Conservation (phyloP, 192 early-diverging fungal genomes). For the Mortierella hygrophila region DNA sequence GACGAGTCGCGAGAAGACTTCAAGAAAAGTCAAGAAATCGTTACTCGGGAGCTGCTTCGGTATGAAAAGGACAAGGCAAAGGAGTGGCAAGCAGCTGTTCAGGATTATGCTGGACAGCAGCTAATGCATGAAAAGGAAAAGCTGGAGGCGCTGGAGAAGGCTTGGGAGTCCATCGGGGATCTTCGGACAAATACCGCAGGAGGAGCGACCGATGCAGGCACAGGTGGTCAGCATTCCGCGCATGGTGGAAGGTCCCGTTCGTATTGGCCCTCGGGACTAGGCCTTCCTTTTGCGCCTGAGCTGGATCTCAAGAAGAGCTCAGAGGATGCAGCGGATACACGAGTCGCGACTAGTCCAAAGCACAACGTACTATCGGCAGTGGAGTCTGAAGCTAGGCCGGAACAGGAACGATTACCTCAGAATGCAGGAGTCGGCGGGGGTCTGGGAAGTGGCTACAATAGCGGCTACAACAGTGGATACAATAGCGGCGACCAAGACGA, state of each 20-base stretch:
- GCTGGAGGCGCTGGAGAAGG: slow-evolving; percentile 57
- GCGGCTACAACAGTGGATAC: slow-evolving; percentile 47
- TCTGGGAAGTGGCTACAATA: slow-evolving; percentile 22
- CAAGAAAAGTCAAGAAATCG: slow-evolving; percentile 54
- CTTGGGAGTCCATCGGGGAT: slow-evolving; percentile 40
- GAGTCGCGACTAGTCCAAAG: background rate
- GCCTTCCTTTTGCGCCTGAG: slow-evolving; percentile 39
- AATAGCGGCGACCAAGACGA: slow-evolving; percentile 54
- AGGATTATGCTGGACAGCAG: slow-evolving; percentile 52
- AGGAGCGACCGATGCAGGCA: background rate
- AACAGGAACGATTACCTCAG: slow-evolving; percentile 36
- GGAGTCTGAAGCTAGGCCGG: background rate
- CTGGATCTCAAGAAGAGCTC: background rate
- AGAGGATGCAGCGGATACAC: background rate
- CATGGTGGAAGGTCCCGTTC: slow-evolving; percentile 24
- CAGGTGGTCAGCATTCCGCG: background rate
- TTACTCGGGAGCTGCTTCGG: slow-evolving; percentile 58
- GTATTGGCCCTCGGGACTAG: slow-evolving; percentile 49
- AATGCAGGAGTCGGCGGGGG: slow-evolving; percentile 26
- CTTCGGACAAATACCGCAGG: slow-evolving; percentile 12
- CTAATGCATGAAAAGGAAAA: slow-evolving; percentile 59
- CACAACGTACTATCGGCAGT: background rate
- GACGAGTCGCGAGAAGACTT: slow-evolving; percentile 35
- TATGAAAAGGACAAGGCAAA: slow-evolving; percentile 60
- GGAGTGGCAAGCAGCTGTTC: slow-evolving; percentile 54